Evolutionary conservation across 148 eudicot species (phyloP).

Genomic region (Silene latifolia): DNA sequence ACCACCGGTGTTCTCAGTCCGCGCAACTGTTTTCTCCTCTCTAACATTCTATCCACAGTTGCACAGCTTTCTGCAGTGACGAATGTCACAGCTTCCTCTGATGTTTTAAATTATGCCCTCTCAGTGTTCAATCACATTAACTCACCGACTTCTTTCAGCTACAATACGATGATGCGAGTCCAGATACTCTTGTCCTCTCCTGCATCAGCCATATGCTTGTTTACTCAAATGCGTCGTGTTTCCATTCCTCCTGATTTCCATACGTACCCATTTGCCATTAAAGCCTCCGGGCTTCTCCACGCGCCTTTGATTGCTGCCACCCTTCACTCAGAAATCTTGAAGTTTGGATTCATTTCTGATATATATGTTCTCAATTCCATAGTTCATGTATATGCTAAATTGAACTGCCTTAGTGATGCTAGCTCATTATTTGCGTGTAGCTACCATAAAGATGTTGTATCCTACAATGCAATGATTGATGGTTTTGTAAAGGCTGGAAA

Average conservation of each 20-base stretch:
- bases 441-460: slow-evolving; percentile 50
- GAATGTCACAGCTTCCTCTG: slow-evolving; percentile 7
- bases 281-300: slow-evolving; percentile 46
- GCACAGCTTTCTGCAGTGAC: slow-evolving; percentile 25
- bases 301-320: slow-evolving; percentile 28
- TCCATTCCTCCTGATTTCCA: slow-evolving; percentile 55
- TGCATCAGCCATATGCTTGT: slow-evolving; percentile 39
- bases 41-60: slow-evolving; percentile 42
- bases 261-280: slow-evolving; percentile 78
- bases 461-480: slow-evolving; percentile 63
- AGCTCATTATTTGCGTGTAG: slow-evolving; percentile 51
- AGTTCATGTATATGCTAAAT: slow-evolving; percentile 38
- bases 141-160: slow-evolving; percentile 60
- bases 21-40: slow-evolving; percentile 38
- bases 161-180: slow-evolving; percentile 64
- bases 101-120: slow-evolving; percentile 37
- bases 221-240: slow-evolving; percentile 47
- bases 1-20: slow-evolving; percentile 45
- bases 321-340: slow-evolving; percentile 51
- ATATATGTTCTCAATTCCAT: slow-evolving; percentile 60
- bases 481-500: slow-evolving; percentile 70
- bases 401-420: slow-evolving; percentile 33
- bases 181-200: slow-evolving; percentile 55
- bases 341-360: slow-evolving; percentile 53
- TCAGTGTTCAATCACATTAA: slow-evolving; percentile 46